Evolutionary conservation across 2,329 filamentous ascomycete species (phyloP), one percentile per base, ranked within the genome.

Genomic region (Fusarium fujikuroi): DNA sequence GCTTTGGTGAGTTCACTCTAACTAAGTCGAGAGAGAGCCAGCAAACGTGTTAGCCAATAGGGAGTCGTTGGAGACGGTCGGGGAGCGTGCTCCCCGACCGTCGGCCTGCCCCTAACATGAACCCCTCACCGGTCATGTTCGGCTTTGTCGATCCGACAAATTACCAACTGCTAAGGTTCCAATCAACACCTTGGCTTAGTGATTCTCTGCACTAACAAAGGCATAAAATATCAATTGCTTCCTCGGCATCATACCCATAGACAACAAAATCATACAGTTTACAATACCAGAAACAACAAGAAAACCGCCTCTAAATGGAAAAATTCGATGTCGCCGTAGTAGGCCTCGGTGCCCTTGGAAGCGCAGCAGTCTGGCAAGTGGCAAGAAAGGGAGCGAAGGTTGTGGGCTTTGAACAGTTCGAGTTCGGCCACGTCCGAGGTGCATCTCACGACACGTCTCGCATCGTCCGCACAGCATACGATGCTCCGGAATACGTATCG

Each of bases 371-470:
- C 8, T 63, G 52, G 52, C 42, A 63, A 36, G 60, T 52, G 5
- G 52, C 60, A 3, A 8, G 42, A 23, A 63, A 63, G 16, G 60
- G 52, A 11, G 60, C 28, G 16, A 63, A 47, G 15, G 42, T 63
- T 2, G 18, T 63, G 5, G 60, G 32, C 5, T 63, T 63, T 30
- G 60, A 63, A 19, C 60, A 63, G 11, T 63, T 63, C 8, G 60
- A 63, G 42, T 63, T 63, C 10, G 60, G 60, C 0, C 60, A 63
- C 15, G 32, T 63, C 28, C 60, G 60, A 3, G 60, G 60, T 5
- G 60, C 60, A 12, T 63, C 60, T 14, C 60, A 62, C n/a, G 60
- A 62, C 42, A 62, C 60, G 2, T 62, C 60, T 28, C 60, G 60
- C 11, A 62, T 62, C 11, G 60, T 63, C 4, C 52, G 60, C 5